phyloP scores from a whole-genome alignment of 768 basidiomycete genomes.

The Calvatia gigantea region DNA sequence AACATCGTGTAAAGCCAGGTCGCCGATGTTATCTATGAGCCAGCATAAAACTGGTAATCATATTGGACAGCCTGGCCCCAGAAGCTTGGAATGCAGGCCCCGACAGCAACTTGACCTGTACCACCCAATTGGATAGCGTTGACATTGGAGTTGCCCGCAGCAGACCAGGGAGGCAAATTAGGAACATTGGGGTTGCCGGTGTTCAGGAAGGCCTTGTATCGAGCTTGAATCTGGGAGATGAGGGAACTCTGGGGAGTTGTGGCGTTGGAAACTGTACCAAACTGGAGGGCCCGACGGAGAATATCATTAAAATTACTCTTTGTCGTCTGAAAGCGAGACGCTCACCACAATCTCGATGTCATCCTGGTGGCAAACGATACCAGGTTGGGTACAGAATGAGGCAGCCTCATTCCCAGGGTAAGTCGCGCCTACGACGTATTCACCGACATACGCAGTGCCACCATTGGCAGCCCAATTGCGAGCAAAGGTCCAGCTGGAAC shows the following conservation, averaged over 20 bases:
- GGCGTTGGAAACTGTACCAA: constrained; percentile 57
- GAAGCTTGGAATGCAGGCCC: constrained; percentile 61
- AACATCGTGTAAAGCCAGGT: not conserved
- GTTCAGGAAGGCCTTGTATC: constrained; percentile 63
- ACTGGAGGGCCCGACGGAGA: constrained; percentile 26
- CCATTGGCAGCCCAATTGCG: constrained; percentile 63
- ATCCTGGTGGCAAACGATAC: constrained; percentile 74
- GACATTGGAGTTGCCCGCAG: constrained; percentile 47
- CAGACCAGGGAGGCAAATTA: constrained; percentile 49
- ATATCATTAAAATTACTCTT: constrained; percentile 6
- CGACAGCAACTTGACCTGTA: constrained; percentile 43
- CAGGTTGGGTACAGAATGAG: constrained; percentile 51
- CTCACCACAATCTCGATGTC: constrained; percentile 77
- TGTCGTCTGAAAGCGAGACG: constrained; percentile 15
- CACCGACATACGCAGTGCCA: constrained; percentile 63
- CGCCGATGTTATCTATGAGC: constrained; percentile 13
- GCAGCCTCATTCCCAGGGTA: constrained; percentile 62
- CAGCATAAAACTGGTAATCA: constrained; percentile 69
- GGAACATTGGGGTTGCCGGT: constrained; percentile 60
- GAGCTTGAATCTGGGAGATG: constrained; percentile 61
- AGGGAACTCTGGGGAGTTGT: constrained; percentile 54
- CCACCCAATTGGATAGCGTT: constrained; percentile 63
- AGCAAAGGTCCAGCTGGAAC: constrained; percentile 68
- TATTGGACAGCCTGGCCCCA: constrained; percentile 65
- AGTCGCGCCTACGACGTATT: constrained; percentile 63